Percentiles rank a stretch among this genome's conserved stretches.
phyloP scores from a whole-genome alignment of 1,284 basidiomycete species.

The Chiua sp. region DNA sequence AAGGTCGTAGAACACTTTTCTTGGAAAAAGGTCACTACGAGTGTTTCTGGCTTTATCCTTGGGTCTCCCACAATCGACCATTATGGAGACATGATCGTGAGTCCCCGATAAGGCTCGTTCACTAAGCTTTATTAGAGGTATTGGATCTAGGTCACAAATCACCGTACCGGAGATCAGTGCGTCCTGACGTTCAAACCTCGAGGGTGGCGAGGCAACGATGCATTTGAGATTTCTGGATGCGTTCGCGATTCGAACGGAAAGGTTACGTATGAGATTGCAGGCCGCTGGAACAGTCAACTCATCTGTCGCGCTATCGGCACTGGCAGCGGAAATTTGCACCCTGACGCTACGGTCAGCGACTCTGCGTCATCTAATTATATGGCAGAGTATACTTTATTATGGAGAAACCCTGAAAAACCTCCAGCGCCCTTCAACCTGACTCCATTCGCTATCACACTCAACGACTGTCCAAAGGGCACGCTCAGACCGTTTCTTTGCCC shows the following conservation, averaged over 20 bases:
- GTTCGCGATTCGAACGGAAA: constrained; percentile 75
- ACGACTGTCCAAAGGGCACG: constrained; percentile 74
- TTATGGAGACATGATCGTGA: constrained; percentile 92
- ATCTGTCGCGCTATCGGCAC: constrained; percentile 82
- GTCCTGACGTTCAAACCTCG: constrained; percentile 95
- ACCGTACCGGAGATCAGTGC: constrained; percentile 91
- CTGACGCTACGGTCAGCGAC: constrained; percentile 65
- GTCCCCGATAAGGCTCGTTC: constrained; percentile 35
- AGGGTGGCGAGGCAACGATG: constrained; percentile 92
- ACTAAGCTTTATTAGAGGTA: not conserved
- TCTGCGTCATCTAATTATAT: constrained; percentile 53
- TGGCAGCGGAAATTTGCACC: constrained; percentile 70
- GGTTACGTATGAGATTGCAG: constrained; percentile 89
- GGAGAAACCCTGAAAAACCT: constrained; percentile 92
- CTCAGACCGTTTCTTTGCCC: constrained; percentile 82
- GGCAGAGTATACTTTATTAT: constrained; percentile 82
- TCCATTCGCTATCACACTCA: constrained; percentile 92
- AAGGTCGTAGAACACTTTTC: constrained; percentile 85
- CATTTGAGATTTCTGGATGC: constrained; percentile 90
- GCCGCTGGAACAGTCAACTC: constrained; percentile 95
- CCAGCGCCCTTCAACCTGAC: constrained; percentile 92
- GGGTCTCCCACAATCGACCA: constrained; percentile 96
- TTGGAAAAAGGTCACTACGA: constrained; percentile 97
- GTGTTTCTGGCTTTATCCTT: constrained; percentile 92
- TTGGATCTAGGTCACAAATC: constrained; percentile 76